These are phyloP conservation scores for Suillus plorans DNA, from an alignment of 768 basidiomycete species.

Conservation along the genomic window DNA sequence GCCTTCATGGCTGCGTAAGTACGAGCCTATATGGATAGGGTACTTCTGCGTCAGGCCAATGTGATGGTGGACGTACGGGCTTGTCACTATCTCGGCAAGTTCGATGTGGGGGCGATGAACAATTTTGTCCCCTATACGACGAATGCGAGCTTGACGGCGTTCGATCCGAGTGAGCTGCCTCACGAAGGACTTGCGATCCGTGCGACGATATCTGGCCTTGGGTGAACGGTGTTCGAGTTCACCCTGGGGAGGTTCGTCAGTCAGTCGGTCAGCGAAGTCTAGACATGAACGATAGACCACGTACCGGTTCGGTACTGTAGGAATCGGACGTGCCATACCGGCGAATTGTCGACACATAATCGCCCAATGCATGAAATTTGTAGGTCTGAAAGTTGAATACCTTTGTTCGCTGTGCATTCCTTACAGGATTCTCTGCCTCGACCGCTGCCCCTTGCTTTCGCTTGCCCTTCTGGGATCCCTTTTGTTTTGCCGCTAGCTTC, in stretches of 20 bases:
- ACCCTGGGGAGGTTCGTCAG: constrained; percentile 1
- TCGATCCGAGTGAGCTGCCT: not conserved
- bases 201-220: constrained; percentile 1
- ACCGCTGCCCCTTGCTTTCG: too few relatives aligned
- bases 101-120: not conserved
- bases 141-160: constrained; percentile 7
- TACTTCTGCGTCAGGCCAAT: constrained; percentile 5
- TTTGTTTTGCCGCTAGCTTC: not conserved
- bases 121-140: not conserved
- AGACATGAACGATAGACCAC: not conserved
- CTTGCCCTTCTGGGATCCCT: too few relatives aligned
- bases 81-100: not conserved
- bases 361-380: constrained; percentile 24
- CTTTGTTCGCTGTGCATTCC: too few relatives aligned
- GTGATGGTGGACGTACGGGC: not conserved
- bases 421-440: too few relatives aligned
- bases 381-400: constrained; percentile 22
- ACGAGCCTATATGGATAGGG: constrained; percentile 18
- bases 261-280: too few relatives aligned
- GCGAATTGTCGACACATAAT: constrained; percentile 17
- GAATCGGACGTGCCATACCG: constrained; percentile 33
- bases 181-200: not conserved
- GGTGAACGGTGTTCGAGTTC: constrained; percentile 12
- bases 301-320: constrained; percentile 33
- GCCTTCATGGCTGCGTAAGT: not conserved